Conservation (phyloP, 2,329 filamentous ascomycete species). For the Coniochaeta sp. region DNA sequence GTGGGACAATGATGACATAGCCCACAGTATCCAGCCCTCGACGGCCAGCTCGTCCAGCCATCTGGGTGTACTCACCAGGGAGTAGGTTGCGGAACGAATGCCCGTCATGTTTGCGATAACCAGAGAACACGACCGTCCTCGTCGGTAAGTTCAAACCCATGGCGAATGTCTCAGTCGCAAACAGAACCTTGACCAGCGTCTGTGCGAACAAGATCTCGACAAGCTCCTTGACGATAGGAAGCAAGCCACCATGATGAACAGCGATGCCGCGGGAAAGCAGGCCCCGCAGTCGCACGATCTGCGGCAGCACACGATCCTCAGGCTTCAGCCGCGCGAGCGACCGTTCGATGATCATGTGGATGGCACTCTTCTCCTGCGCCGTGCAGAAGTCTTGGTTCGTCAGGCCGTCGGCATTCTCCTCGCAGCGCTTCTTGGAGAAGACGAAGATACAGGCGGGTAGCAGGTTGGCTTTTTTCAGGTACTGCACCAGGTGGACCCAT, state of each 20-base stretch:
- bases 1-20: slow-evolving; percentile 86
- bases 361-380: slow-evolving; percentile 87
- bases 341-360: slow-evolving; percentile 96
- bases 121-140: slow-evolving; percentile 93
- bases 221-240: slow-evolving; percentile 96
- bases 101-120: slow-evolving; percentile 93
- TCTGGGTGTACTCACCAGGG: slow-evolving; percentile 96
- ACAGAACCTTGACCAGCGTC: slow-evolving; percentile 91
- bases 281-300: slow-evolving; percentile 82
- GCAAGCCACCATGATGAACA: slow-evolving; percentile 87
- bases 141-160: slow-evolving; percentile 97
- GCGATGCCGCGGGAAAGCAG: slow-evolving; percentile 83
- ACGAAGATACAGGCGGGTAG: slow-evolving; percentile 96
- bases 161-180: slow-evolving; percentile 96
- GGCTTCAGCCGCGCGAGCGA: slow-evolving; percentile 85
- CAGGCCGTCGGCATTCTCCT: slow-evolving; percentile 92
- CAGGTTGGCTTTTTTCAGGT: slow-evolving; percentile 76
- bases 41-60: slow-evolving; percentile 91
- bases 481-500: slow-evolving; percentile 93
- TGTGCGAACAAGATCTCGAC: slow-evolving; percentile 95
- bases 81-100: slow-evolving; percentile 84
- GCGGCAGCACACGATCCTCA: slow-evolving; percentile 83
- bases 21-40: slow-evolving; percentile 89
- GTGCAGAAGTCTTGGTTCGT: slow-evolving; percentile 95
- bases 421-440: slow-evolving; percentile 95